Evolutionary conservation across 1,284 basidiomycete species (phyloP).

Genomic region (Heterobasidion irregulare): DNA sequence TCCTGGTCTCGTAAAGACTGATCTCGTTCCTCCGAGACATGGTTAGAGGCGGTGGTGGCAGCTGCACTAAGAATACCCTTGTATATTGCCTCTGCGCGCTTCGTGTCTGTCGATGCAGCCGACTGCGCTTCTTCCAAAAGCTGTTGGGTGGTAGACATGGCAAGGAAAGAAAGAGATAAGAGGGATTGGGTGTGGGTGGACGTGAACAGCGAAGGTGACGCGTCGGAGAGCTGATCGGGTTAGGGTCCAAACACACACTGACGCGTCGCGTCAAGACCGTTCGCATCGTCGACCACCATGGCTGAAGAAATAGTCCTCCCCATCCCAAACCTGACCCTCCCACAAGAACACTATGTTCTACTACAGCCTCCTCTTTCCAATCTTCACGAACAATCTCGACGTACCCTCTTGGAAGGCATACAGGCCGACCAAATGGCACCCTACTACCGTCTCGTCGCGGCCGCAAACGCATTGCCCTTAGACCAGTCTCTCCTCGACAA

Average conservation of each 20-base stretch:
- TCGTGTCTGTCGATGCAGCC: constrained; percentile 30
- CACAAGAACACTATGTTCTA: constrained; percentile 74
- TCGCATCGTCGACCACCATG: constrained; percentile 36
- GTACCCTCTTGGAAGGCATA: constrained; percentile 68
- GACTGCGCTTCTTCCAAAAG: constrained; percentile 46
- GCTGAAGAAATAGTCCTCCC: constrained; percentile 80
- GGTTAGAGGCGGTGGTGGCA: constrained; percentile 13
- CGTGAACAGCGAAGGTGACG: not conserved
- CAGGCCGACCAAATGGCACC: constrained; percentile 89
- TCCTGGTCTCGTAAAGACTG: constrained; percentile 72
- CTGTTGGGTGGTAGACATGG: constrained; percentile 31
- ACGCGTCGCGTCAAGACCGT: constrained; percentile 19
- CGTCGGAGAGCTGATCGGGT: not conserved
- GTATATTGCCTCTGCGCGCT: constrained; percentile 59
- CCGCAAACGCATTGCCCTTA: constrained; percentile 35
- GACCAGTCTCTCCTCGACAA: constrained; percentile 56
- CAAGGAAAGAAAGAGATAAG: not conserved
- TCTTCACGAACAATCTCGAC: constrained; percentile 61
- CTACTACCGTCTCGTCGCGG: constrained; percentile 57
- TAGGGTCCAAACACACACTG: constrained; percentile 20
- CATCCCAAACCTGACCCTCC: constrained; percentile 76
- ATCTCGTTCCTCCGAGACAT: constrained; percentile 39
- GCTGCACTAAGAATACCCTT: constrained; percentile 46
- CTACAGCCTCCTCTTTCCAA: constrained; percentile 51
- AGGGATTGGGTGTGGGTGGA: not conserved